Evolutionary conservation across 306 rosid genomes (phyloP), one percentile per base, ranked within the genome.

Genomic region (Quercus variabilis): DNA sequence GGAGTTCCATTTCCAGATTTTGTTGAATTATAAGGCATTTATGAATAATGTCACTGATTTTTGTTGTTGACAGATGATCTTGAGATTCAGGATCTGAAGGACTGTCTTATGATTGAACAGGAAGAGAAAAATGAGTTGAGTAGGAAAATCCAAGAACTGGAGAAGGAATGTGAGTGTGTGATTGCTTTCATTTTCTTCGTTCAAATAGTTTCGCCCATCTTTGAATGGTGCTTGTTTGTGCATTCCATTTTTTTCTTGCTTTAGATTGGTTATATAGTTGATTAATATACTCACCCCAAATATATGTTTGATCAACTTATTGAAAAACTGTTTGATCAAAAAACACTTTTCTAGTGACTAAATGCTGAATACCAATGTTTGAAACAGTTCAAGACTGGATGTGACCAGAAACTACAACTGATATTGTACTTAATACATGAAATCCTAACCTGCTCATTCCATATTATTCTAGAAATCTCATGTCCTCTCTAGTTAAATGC

Each of bases 11-110:
- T 35, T 10, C 17, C 30, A 17, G 21, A 49, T 19, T 76, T 65
- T 31, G 51, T 28, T 65, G 4, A 52, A 31, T 23, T 20, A 55
- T 9, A 2, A 55, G 75, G 68, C 13, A 13, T 38, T n/a, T n/a
- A n/a, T n/a, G n/a, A n/a, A n/a, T n/a, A n/a, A n/a, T n/a, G n/a
- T n/a, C n/a, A n/a, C n/a, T n/a, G n/a, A n/a, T n/a, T n/a, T n/a
- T n/a, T n/a, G n/a, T n/a, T n/a, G n/a, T n/a, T n/a, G n/a, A n/a
- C n/a, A n/a, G n/a, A n/a, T n/a, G n/a, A n/a, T n/a, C n/a, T n/a
- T n/a, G n/a, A n/a, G n/a, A n/a, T n/a, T 84, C 96, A 86, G 80
- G 96, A 89, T 79, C 69, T 92, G 86, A 92, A 78, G 82, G 95
- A 90, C 63, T 89, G 93, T 64, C 90, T 92, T 15, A 55, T 81